Conservation (phyloP, 352 stramenopile genomes). For the Phytophthora nicotianae region DNA sequence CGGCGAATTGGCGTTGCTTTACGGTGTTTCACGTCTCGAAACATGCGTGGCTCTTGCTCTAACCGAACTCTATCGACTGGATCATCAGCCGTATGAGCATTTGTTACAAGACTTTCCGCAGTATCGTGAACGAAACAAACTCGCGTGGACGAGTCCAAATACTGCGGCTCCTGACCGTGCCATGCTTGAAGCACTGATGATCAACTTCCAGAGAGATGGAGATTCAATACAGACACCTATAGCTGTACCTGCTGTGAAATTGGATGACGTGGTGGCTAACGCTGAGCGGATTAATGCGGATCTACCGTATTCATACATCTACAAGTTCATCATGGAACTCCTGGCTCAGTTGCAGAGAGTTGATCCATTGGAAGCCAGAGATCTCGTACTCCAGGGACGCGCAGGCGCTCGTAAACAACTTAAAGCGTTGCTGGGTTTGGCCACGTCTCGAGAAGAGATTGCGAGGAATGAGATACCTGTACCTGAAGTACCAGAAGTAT, state of each 20-base stretch:
- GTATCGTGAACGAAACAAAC: constrained; percentile 55
- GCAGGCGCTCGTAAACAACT: constrained; percentile 41
- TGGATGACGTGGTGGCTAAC: constrained; percentile 18
- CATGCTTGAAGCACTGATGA: constrained; percentile 19
- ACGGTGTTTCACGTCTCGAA: constrained; percentile 63
- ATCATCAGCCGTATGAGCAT: constrained; percentile 63
- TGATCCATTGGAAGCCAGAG: constrained; percentile 59
- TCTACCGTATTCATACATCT: constrained; percentile 56
- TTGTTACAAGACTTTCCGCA: constrained; percentile 72
- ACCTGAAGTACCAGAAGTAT: background rate
- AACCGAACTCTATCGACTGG: constrained; percentile 73
- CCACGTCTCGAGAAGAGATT: constrained; percentile 21
- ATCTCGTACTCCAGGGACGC: constrained; percentile 47
- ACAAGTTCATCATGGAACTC: constrained; percentile 58
- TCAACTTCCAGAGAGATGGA: constrained; percentile 18
- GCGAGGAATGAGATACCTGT: background rate
- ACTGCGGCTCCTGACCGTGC: constrained; percentile 20
- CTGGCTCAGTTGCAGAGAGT: constrained; percentile 46
- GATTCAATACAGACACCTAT: constrained; percentile 6
- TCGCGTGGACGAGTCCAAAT: constrained; percentile 49
- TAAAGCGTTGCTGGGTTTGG: constrained; percentile 16
- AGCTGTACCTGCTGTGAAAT: constrained; percentile 5
- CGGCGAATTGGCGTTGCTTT: constrained; percentile 62
- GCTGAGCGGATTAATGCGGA: constrained; percentile 51
- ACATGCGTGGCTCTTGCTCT: constrained; percentile 68